Percentiles rank a stretch among this genome's conserved stretches.
Evolutionary conservation across 352 stramenopile species (phyloP).

Genomic region (Globisporangium viniferum): DNA sequence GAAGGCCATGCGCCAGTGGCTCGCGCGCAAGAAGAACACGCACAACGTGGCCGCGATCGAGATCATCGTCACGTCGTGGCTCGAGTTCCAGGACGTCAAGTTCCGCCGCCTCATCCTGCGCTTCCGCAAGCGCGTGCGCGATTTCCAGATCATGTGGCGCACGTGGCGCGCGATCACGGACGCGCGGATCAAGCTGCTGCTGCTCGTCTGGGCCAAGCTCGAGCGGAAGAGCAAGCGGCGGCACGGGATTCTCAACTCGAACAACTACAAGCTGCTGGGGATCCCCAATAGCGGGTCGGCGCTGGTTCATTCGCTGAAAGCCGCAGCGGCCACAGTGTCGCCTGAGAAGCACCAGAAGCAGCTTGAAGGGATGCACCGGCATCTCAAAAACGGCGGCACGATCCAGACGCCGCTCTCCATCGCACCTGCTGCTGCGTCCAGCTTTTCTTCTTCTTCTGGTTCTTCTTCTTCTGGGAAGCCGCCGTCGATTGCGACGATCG

Average conservation of each 20-base stretch:
- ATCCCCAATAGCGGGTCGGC: constrained; percentile 8
- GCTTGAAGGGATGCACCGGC: constrained; percentile 46
- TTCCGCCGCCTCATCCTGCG: constrained; percentile 75
- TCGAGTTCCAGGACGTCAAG: constrained; percentile 83
- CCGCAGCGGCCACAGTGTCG: background rate
- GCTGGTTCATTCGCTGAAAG: constrained; percentile 13
- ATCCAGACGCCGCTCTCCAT: constrained; percentile 36
- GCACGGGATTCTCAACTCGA: constrained; percentile 27
- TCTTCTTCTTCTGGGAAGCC: constrained; percentile 5
- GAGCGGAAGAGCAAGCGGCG: constrained; percentile 56
- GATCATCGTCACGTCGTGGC: constrained; percentile 70
- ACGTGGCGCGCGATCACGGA: constrained; percentile 71
- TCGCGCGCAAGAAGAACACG: constrained; percentile 23
- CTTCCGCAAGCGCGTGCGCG: constrained; percentile 67
- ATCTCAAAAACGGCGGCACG: constrained; percentile 57
- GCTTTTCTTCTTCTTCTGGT: background rate
- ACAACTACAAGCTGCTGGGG: background rate
- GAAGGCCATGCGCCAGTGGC: constrained; percentile 36
- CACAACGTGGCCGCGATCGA: constrained; percentile 26
- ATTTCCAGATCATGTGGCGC: constrained; percentile 77
- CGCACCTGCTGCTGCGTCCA: background rate
- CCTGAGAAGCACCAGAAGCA: constrained; percentile 32
- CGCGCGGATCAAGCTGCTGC: constrained; percentile 62
- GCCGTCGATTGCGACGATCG: constrained; percentile 10
- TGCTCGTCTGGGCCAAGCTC: constrained; percentile 63